phyloP scores from a whole-genome alignment of 768 basidiomycete species.

The Tulasnella sp. region DNA sequence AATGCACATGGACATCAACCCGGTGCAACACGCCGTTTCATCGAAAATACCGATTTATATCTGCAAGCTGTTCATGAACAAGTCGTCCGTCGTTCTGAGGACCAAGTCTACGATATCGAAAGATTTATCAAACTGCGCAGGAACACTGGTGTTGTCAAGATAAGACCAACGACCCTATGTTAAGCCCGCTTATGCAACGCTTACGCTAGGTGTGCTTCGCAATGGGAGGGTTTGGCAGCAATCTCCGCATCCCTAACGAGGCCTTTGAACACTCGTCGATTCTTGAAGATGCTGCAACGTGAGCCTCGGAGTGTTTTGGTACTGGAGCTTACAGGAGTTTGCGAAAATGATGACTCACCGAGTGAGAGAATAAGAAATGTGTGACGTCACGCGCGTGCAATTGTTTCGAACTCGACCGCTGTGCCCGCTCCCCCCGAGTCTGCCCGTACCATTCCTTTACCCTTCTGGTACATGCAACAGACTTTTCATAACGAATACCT shows the following conservation, averaged over 20 bases:
- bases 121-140: constrained; percentile 23
- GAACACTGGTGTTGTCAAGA: constrained; percentile 21
- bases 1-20: background rate
- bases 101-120: constrained; percentile 20
- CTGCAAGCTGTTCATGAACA: constrained; percentile 22
- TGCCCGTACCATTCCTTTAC: too few relatives aligned
- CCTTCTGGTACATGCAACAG: too few relatives aligned
- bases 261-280: constrained; percentile 18
- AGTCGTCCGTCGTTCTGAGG: constrained; percentile 22
- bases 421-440: too few relatives aligned
- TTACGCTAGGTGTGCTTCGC: constrained; percentile 18
- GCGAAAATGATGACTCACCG: too few relatives aligned
- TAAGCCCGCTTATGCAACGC: too few relatives aligned
- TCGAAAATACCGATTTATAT: constrained; percentile 22
- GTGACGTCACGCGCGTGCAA: too few relatives aligned
- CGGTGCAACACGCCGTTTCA: constrained; percentile 19
- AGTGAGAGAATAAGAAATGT: too few relatives aligned
- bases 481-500: too few relatives aligned
- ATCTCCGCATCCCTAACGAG: constrained; percentile 20
- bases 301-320: too few relatives aligned
- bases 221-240: constrained; percentile 14
- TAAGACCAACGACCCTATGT: background rate
- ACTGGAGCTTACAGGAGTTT: too few relatives aligned
- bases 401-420: too few relatives aligned
- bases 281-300: constrained; percentile 11